Base-by-base conservation (phyloP, 148 eudicot species). In the Fagopyrum tataricum region DNA sequence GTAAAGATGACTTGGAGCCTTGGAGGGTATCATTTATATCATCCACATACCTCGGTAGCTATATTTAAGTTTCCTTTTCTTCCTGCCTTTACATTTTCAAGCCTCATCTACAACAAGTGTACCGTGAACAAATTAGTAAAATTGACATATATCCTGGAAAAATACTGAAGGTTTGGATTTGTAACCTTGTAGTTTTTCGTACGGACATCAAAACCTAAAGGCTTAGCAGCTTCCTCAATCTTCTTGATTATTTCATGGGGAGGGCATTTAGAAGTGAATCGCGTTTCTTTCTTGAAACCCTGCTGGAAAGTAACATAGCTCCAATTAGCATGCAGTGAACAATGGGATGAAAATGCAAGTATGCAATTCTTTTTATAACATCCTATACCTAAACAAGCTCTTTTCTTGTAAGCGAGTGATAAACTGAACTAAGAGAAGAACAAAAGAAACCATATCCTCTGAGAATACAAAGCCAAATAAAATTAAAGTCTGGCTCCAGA, bases 171-270 rank as follows among this genome's bases (percentile, higher is more conserved):
- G 42, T 15, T 31, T 4, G 2, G 0, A 5, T 7, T 39, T 44
- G 66, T 75, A 73, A 94, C 98, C 98, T 94, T 94, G 78, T 91
- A 94, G 77, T 94, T 91, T 81, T 91, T 94, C 83, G 87, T 94
- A 74, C 80, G 85, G 67, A 94, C 97, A 74, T 91, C 97, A 81
- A 87, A 94, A 68, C 98, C 98, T 42, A 94, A 90, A 72, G 98
- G 96, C 78, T 87, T 91, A 20, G 93, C 98, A 72, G 97, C 97
- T 87, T 90, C 96, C 85, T 91, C 98, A 49, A 94, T 94, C 78
- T 88, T 94, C 74, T 76, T 85, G 51, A 94, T 84, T 72, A 94
- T 94, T 76, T 94, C 98, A 77, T 84, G 81, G 47, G 98, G 88
- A 37, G 97, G 83, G 70, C 88, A 83, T 83, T 82, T 88, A 24